phyloP scores from a whole-genome alignment of 2,329 filamentous ascomycete genomes.

The Sarocladium brachiariae region DNA sequence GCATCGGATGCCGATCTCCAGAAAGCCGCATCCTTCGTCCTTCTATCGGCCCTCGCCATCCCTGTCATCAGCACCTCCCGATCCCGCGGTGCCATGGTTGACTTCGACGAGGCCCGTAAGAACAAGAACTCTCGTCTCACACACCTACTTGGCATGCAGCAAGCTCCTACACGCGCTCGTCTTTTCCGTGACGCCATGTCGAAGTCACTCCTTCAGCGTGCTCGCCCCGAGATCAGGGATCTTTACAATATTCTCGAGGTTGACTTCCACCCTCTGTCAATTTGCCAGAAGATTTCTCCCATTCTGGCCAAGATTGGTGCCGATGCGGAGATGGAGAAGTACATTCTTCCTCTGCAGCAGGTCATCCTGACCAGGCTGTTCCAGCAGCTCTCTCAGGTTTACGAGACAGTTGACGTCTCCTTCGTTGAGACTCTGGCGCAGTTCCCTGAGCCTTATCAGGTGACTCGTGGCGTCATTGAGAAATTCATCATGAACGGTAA shows the following conservation, averaged over 20 bases:
- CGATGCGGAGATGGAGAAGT: conserved; percentile 95
- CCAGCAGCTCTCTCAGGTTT: conserved; percentile 98
- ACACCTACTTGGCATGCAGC: conserved; percentile 88
- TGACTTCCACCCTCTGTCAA: conserved; percentile 96
- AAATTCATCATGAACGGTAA: conserved; percentile 99
- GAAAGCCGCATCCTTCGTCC: conserved; percentile 90
- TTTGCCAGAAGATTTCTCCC: conserved; percentile 98
- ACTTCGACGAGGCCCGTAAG: conserved; percentile 94
- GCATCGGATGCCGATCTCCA: conserved; percentile 85
- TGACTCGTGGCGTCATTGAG: conserved; percentile 84
- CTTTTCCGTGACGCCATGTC: conserved; percentile 94
- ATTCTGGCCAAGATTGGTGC: conserved; percentile 90
- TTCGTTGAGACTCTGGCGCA: conserved; percentile 91
- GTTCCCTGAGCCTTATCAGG: conserved; percentile 95
- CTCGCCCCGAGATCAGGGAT: conserved; percentile 88
- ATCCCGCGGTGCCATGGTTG: conserved; percentile 90
- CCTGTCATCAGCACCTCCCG: conserved; percentile 98
- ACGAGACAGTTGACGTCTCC: conserved; percentile 90
- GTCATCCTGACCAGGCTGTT: conserved; percentile 97
- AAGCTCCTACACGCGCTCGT: conserved; percentile 78
- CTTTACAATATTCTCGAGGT: conserved; percentile 99
- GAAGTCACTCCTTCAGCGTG: conserved; percentile 90
- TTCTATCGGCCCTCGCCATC: conserved; percentile 92
- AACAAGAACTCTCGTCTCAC: conserved; percentile 98
- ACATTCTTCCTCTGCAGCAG: conserved; percentile 91